Percentiles rank a stretch among this genome's conserved stretches.
These are phyloP conservation scores for Candida koratica DNA, from an alignment of 805 yeast genomes.

Conservation along the genomic window DNA sequence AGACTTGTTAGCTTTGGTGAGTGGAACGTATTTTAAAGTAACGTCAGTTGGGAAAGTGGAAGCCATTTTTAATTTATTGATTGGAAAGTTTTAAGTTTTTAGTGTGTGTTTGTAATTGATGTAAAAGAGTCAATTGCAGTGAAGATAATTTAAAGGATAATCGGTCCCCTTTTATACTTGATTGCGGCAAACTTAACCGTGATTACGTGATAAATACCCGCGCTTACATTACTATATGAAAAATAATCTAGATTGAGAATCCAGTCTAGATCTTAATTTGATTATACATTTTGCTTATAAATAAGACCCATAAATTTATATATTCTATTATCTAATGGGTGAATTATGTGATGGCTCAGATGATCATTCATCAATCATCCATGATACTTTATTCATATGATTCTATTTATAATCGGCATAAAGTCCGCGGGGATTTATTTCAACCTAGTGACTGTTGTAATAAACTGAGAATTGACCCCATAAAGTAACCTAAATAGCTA, in stretches of 20 bases:
- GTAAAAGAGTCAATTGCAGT: no score
- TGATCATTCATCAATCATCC: no score
- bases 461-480: conserved; percentile 44
- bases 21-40: conserved; percentile 40
- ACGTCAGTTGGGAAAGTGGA: conserved; percentile 32
- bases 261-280: background rate
- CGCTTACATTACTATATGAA: conserved; percentile 1
- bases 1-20: conserved; percentile 30
- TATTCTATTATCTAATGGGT: no score
- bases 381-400: no score
- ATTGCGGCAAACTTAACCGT: conserved; percentile 1
- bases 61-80: conserved; percentile 4
- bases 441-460: background rate
- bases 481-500: conserved; percentile 64
- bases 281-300: background rate
- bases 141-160: background rate
- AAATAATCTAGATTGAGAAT: background rate
- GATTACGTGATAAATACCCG: conserved; percentile 4
- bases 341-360: no score
- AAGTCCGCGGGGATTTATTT: background rate
- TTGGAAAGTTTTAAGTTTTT: background rate
- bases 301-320: no score
- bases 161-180: conserved; percentile 4
- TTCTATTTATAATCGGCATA: background rate
- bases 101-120: no score